Evolutionary conservation across 2,329 filamentous ascomycete genomes (phyloP).

Genomic region (Pseudocercospora fijiensis): DNA sequence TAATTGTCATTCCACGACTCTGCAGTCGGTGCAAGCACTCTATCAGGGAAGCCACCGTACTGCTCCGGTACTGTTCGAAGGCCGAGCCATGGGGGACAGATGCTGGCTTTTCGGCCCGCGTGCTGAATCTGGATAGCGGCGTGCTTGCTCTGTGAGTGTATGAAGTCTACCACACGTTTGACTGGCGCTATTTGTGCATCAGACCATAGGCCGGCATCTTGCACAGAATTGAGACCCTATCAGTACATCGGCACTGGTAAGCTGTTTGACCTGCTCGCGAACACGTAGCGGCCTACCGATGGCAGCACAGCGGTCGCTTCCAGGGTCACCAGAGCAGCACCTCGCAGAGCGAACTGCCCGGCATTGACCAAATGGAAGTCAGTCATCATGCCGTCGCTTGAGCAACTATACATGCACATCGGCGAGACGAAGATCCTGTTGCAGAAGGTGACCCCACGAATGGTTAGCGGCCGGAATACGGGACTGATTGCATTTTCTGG

Average conservation of each 20-base stretch:
- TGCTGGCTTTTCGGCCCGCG: neutral
- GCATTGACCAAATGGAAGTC: constrained; percentile 12
- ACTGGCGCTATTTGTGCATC: neutral
- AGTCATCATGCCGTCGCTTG: constrained; percentile 12
- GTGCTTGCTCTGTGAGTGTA: neutral
- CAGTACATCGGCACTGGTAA: neutral
- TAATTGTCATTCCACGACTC: constrained; percentile 3
- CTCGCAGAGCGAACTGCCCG: neutral
- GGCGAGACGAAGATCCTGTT: constrained; percentile 13
- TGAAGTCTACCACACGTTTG: neutral
- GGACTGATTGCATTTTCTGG: neutral
- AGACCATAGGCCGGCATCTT: neutral
- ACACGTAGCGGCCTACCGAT: neutral
- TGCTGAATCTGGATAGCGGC: neutral
- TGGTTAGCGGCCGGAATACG: neutral
- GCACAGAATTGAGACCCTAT: constrained; percentile 2
- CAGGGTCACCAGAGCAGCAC: neutral
- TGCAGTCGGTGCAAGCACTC: neutral
- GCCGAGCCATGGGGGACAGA: neutral
- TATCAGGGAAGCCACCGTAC: neutral
- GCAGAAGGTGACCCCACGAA: constrained; percentile 9
- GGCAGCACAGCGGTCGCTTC: constrained; percentile 1
- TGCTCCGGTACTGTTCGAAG: constrained; percentile 1
- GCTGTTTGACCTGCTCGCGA: neutral
- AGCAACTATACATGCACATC: constrained; percentile 14